A percentile compares a stretch with the other conserved stretches of the same genome.
These are phyloP conservation scores for Colletotrichum eremochloae DNA, from an alignment of 2,329 filamentous ascomycete species.

Conservation along the genomic window DNA sequence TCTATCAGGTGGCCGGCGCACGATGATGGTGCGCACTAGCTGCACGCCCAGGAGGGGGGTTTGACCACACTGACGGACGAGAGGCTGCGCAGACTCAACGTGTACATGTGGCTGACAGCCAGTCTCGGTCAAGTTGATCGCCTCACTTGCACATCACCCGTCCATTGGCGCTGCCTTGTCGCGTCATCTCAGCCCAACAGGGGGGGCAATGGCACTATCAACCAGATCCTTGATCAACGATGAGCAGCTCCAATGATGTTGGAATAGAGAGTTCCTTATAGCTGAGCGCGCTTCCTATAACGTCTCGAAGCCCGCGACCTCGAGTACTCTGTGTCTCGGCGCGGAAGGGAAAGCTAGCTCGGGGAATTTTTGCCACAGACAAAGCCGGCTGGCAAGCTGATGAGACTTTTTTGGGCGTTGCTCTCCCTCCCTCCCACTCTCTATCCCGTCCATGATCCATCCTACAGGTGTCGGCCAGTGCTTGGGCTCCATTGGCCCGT, in stretches of 20 bases:
- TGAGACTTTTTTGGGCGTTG: conserved; percentile 7
- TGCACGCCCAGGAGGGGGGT: conserved; percentile 4
- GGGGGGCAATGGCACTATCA: conserved; percentile 22
- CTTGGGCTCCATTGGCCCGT: conserved; percentile 19
- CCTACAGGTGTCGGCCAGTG: background rate
- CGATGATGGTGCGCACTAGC: conserved; percentile 10
- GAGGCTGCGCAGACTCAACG: conserved; percentile 15
- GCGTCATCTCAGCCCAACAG: conserved; percentile 32
- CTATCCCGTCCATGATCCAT: background rate
- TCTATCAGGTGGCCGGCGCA: background rate
- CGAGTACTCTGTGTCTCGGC: background rate
- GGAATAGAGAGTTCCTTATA: conserved; percentile 1
- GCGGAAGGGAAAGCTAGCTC: background rate
- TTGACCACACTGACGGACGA: background rate
- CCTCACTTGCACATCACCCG: conserved; percentile 18
- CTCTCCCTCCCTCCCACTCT: background rate
- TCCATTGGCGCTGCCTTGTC: conserved; percentile 1
- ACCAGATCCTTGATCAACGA: conserved; percentile 20
- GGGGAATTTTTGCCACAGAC: background rate
- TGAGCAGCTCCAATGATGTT: conserved; percentile 2
- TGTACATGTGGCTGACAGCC: conserved; percentile 27
- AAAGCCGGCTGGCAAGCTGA: background rate
- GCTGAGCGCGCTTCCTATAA: conserved; percentile 12
- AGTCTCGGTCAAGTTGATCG: conserved; percentile 32
- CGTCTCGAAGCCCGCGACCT: background rate